phyloP scores from a whole-genome alignment of 2,329 filamentous ascomycete genomes.

The Seiridium cupressi region DNA sequence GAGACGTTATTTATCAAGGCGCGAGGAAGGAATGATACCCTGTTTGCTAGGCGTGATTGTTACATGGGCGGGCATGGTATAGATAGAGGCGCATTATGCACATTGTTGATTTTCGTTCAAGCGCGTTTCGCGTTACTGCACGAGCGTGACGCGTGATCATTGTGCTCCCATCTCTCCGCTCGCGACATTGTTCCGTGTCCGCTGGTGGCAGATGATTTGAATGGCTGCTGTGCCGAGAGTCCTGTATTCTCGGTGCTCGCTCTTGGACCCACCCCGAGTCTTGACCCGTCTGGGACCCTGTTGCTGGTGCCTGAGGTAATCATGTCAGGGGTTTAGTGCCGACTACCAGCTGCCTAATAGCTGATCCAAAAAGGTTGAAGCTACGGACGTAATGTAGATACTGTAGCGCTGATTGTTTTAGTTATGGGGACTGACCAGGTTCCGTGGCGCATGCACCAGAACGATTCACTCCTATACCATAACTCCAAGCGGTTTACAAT shows the following conservation, averaged over 20 bases:
- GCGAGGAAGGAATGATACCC: slow-evolving; percentile 5
- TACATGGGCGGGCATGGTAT: neutral
- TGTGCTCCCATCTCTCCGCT: neutral
- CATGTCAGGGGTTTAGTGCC: too few species aligned
- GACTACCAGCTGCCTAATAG: too few species aligned
- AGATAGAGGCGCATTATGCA: neutral
- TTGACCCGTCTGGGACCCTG: neutral
- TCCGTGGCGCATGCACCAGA: too few species aligned
- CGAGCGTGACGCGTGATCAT: neutral
- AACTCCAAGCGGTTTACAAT: too few species aligned
- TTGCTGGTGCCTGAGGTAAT: too few species aligned
- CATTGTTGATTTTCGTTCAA: neutral
- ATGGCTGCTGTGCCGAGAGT: neutral
- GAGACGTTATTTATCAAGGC: neutral
- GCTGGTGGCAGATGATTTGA: too few species aligned
- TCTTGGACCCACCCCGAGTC: neutral
- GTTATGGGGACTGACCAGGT: too few species aligned
- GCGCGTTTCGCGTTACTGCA: neutral
- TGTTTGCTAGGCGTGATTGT: neutral
- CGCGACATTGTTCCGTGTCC: neutral
- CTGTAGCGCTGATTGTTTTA: too few species aligned
- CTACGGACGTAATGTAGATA: too few species aligned
- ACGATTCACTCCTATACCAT: too few species aligned
- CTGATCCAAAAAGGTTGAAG: too few species aligned
- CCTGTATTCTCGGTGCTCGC: neutral